Base-by-base conservation (phyloP, 2,329 filamentous ascomycete genomes). In the Cladosporium sp. region DNA sequence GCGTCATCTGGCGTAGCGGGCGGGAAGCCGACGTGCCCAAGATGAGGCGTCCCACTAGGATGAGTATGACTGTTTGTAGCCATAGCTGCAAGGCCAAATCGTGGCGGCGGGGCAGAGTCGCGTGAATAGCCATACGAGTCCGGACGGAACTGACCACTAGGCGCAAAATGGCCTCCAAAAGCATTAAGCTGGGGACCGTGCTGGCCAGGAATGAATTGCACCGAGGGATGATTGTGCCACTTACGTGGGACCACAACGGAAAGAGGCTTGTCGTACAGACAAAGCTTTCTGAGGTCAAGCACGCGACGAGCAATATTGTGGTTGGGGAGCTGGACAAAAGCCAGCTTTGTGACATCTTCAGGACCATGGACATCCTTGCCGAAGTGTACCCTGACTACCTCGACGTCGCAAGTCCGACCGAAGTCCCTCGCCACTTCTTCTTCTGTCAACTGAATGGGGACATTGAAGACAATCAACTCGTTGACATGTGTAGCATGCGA, bases 241-340 rank as follows among this genome's bases (percentile, higher is more conserved):
- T 21, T 55, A 10, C 52, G 52, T 23, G 35, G 64, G 14, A 40
- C 56, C 31, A 23, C 26, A 37, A 40, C 37, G n/a, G 28, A 5
- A 49, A 44, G 28, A 31, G 59, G 46, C 44, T 21, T 33, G 65
- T 67, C 37, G 31, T 50, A 46, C 26, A 46, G n/a, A 67, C 62
- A 60, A 53, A 69, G 21, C 64, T 65, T 62, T 69, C 67, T 55
- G 46, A 64, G 44, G 65, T 64, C 44, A 67, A 68, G 50, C 18
- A 63, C 52, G 57, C 63, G 46, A 67, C 65, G 40, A 28, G 40
- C 44, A 64, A 65, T 6, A 26, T 49, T 10, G n/a, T 58, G 52
- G 37, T 31, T 29, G 18, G 29, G 18, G 40, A 59, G 62, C 56
- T 31, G 12, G 21, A 65, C 40, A n/a, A 52, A 52, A 10, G 61